Evolutionary conservation across 371 early-diverging fungal genomes (phyloP).

Genomic region (Mucor plumbeus): DNA sequence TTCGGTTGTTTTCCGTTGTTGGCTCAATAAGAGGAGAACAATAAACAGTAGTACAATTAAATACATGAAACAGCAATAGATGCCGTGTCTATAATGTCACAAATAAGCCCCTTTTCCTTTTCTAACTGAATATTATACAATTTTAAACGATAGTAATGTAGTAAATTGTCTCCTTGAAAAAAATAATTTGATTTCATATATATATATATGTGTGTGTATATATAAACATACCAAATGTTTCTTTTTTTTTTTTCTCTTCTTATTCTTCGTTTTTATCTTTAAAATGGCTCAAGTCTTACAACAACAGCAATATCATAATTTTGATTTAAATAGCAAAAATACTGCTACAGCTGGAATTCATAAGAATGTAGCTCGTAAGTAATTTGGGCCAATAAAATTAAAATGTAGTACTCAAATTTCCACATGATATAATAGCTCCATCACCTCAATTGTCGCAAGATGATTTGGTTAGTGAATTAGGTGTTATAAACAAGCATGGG

Average conservation of each 20-base stretch:
- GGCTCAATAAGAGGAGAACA: neutral
- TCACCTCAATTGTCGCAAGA: conserved; percentile 23
- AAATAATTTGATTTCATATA: neutral
- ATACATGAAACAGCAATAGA: conserved; percentile 8
- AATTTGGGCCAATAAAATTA: neutral
- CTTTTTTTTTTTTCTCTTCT: neutral
- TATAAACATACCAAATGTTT: neutral
- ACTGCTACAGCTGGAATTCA: neutral
- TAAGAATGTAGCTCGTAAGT: conserved; percentile 19
- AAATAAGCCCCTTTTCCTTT: conserved; percentile 3
- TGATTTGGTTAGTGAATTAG: conserved; percentile 14
- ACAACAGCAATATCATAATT: neutral
- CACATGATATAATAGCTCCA: conserved; percentile 6
- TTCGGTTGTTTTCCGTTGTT: neutral
- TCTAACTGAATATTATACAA: neutral
- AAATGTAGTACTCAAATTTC: neutral
- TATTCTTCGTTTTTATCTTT: neutral
- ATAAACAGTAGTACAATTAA: conserved; percentile 2
- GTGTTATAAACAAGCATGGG: neutral
- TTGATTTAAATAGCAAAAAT: neutral
- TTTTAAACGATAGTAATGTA: neutral
- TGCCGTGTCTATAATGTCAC: conserved; percentile 10
- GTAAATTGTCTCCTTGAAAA: neutral
- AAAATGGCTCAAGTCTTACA: neutral
- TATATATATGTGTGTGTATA: neutral